Base-by-base conservation (phyloP, 768 basidiomycete species). In the Suillus plorans region DNA sequence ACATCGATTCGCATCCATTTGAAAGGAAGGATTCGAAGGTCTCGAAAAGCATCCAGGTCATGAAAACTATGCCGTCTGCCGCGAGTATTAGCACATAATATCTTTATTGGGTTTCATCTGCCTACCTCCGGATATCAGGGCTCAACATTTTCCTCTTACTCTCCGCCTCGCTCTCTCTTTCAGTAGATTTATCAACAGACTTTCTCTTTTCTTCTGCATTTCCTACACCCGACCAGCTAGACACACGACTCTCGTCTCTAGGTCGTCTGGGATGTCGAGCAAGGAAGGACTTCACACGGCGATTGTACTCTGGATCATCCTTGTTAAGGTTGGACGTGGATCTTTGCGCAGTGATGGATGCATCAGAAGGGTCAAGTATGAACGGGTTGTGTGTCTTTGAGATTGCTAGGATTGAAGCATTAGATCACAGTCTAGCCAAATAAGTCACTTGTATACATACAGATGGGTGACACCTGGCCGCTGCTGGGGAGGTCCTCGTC, bases 1-100 rank as follows among this genome's bases (percentile, higher is more conserved):
- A 92, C 92, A 69, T 94, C 92, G 49, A 91, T 85, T 59, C 82
- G 84, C 89, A 94, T 90, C 69, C 84, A 80, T 62, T 92, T 89
- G 8, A 81, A 66, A 3, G 82, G 81, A 50, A 91, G 73, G 13
- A 88, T 77, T 42, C 78, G 78, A 64, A 82, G 72, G 57, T 78
- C 78, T 45, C 76, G 78, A 67, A 87, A 80, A n/a, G 84, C 81
- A 36, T 76, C 71, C 2, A 87, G 70, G 73, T 88, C 87, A 66
- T 90, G 86, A 70, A 89, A 89, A 67, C 90, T 91, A 58, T 89
- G 80, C 55, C 90, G 82, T 63, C 86, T 83, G 68, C 39, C 60
- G 63, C 22, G 10, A 37, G 25, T 31, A 6, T 45, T 18, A 52
- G 36, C 20, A 66, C 59, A 47, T 39, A 55, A 66, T 34, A 59